phyloP scores from a whole-genome alignment of 2,329 filamentous ascomycete species.

The Tolypocladium inflatum region DNA sequence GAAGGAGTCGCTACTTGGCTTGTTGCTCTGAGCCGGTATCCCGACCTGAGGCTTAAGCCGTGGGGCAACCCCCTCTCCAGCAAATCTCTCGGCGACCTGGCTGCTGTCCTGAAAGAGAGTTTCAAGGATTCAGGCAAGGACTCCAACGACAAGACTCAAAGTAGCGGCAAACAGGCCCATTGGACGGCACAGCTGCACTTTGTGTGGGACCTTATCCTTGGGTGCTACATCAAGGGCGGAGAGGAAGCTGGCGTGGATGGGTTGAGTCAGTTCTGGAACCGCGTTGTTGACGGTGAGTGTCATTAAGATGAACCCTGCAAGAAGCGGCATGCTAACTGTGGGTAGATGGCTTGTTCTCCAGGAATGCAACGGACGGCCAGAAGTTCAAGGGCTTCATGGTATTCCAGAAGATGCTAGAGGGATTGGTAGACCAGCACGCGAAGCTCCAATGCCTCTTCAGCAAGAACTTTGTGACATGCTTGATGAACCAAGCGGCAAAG shows the following conservation, averaged over 20 bases:
- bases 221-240: constrained; percentile 33
- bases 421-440: constrained; percentile 32
- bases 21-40: constrained; percentile 53
- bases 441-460: constrained; percentile 61
- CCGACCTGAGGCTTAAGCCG: constrained; percentile 53
- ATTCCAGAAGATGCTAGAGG: constrained; percentile 64
- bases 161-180: constrained; percentile 53
- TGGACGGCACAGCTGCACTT: constrained; percentile 79
- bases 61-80: constrained; percentile 71
- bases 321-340: constrained; percentile 11
- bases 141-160: constrained; percentile 26
- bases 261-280: constrained; percentile 76
- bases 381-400: constrained; percentile 90
- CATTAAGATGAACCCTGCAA: not conserved
- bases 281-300: constrained; percentile 70
- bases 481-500: constrained; percentile 74
- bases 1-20: constrained; percentile 91
- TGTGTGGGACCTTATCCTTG: constrained; percentile 76
- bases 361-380: constrained; percentile 72
- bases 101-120: constrained; percentile 71
- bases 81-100: constrained; percentile 58
- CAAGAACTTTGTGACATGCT: constrained; percentile 69
- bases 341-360: constrained; percentile 72
- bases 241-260: constrained; percentile 26
- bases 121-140: constrained; percentile 43